Evolutionary conservation across 805 yeast species (phyloP), one percentile per base, ranked within the genome.

Genomic region (Tetrapisispora pingtungensis): DNA sequence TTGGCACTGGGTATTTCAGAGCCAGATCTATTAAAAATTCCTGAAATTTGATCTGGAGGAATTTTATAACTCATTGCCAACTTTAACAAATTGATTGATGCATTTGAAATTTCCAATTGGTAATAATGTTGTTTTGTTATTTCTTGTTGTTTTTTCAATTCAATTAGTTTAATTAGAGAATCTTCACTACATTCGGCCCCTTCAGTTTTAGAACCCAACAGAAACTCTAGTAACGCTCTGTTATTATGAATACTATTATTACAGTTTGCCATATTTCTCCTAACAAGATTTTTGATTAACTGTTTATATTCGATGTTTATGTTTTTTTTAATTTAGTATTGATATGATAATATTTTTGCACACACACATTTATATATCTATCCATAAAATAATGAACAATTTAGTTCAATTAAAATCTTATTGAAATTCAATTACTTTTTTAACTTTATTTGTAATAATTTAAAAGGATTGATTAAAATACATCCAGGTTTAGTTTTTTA

Each of bases 51-150:
- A 41, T 72, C 62, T 1, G 80, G 68, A 0, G 96, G 94, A 2
- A 89, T 67, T 17, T 80, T 80, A 14, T 80, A 73, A 22, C 65
- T 66, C 7, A 74, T 55, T 0, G 95, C 90, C 14, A 70, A 65
- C 47, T 76, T 76, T 41, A 88, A 55, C 18, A 88, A 68, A 43
- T 81, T 80, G 32, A 82, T 64, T 22, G 83, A 74, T 45, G 75
- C 72, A 36, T 74, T 73, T 22, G 81, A 68, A 33, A 73, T 66
- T 56, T 88, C 95, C 17, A 81, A 67, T 44, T 73, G 74, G 59
- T 83, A 81, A 53, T 70, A 81, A 51, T 84, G 93, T 60, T 88
- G 96, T 50, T 81, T 82, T 1, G 96, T 82, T 37, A 73, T 70
- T 59, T 89, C 96, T 57, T 84, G 93, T 58, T 86, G 88, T 3